Conservation (phyloP, 768 basidiomycete genomes). For the Wakefieldia striispora region DNA sequence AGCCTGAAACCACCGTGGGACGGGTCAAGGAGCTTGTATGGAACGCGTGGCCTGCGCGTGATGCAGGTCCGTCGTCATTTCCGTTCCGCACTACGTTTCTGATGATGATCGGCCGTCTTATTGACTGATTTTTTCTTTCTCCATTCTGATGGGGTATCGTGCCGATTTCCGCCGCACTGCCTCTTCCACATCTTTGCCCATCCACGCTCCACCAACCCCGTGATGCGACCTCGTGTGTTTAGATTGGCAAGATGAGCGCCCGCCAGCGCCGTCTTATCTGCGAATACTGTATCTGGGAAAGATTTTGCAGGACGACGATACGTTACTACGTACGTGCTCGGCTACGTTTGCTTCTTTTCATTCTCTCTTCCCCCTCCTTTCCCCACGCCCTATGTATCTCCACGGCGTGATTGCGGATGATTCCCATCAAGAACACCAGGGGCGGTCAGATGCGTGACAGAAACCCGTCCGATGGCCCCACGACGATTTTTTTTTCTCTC, state of each 20-base stretch:
- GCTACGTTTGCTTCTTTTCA: background rate
- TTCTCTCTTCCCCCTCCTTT: background rate
- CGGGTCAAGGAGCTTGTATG: constrained; percentile 82
- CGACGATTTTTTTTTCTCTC: background rate
- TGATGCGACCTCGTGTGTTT: background rate
- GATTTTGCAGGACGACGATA: constrained; percentile 84
- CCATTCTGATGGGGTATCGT: background rate
- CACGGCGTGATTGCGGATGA: background rate
- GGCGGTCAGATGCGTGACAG: background rate
- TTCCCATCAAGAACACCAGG: background rate
- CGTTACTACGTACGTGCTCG: constrained; percentile 53
- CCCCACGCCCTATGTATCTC: background rate
- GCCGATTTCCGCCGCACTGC: background rate
- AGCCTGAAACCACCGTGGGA: constrained; percentile 70
- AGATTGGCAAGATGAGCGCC: constrained; percentile 81
- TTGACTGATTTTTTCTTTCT: constrained; percentile 1
- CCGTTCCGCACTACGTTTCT: constrained; percentile 2
- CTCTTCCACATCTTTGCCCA: background rate
- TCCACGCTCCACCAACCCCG: too few relatives aligned
- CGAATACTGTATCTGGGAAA: constrained; percentile 75
- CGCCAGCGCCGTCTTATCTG: constrained; percentile 74
- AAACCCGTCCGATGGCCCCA: too few relatives aligned
- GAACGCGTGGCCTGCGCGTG: constrained; percentile 68
- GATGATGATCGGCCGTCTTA: constrained; percentile 13
- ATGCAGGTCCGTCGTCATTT: constrained; percentile 41